Base-by-base conservation (phyloP, 371 early-diverging fungal genomes). In the Nematocida sp. region DNA sequence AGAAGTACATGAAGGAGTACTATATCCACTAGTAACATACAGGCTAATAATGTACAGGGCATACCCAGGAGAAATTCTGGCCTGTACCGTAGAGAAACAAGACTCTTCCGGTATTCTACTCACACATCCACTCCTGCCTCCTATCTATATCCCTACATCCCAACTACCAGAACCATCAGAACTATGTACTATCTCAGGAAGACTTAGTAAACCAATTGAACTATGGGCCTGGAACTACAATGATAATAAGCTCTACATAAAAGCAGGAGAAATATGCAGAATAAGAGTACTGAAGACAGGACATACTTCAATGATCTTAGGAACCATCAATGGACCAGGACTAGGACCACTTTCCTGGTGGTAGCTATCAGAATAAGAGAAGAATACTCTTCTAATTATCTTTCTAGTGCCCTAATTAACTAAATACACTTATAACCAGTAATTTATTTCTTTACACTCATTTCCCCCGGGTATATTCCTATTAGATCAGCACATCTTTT, bases 141-240 rank as follows among this genome's bases (percentile, higher is more conserved):
- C 23, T n/a, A 1, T 70, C 17, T 60, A 48, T 37, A 51, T 70
- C 17, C 74, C 74, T 48, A 27, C 74, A 4, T 11, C 51, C 0
- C 74, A 70, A 37, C 19, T 70, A 15, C 74, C 74, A 11, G 9
- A 27, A 23, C 49, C 74, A 3, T 70, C 74, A 2, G 49, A 55
- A 37, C 41, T 70, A 9, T 31, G 29, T 13, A 29, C 51, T n/a
- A 29, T 70, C 1, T 38, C 58, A 32, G 60, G 57, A 21, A 31
- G 53, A 48, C 35, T 27, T 37, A 47, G 60, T 4, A 38, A 19
- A 23, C 13, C 38, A 11, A 32, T 61, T 15, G 58, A 70, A 4
- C 34, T 57, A 45, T 70, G 74, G 74, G 53, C 43, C 2, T 70
- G 74, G 74, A 55, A 58, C 31, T 70, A 70, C 74, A 52, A 60